Percentiles rank a stretch among this genome's conserved stretches.
Conservation (phyloP, 2,329 filamentous ascomycete species). For the Madurella fahalii region DNA sequence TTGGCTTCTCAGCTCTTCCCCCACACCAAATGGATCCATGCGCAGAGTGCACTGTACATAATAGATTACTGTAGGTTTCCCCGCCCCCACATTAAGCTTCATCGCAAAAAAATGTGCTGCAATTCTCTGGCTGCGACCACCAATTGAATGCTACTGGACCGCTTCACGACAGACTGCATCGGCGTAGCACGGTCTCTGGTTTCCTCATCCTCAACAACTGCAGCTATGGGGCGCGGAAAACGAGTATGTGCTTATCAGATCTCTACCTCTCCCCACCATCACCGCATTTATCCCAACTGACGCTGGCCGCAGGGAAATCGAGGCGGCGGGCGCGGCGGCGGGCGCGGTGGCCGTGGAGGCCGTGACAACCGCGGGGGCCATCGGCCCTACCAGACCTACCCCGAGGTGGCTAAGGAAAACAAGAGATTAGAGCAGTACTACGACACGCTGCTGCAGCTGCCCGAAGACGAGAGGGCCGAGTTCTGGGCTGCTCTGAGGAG, state of each 20-base stretch:
- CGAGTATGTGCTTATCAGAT: constrained; percentile 9
- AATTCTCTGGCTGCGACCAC: constrained; percentile 8
- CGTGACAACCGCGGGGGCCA: constrained; percentile 34
- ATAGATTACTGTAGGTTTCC: constrained; percentile 3
- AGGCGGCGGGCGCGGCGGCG: constrained; percentile 29
- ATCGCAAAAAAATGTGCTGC: not conserved
- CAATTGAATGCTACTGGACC: constrained; percentile 22
- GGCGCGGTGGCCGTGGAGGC: constrained; percentile 25
- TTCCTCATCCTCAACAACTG: constrained; percentile 12
- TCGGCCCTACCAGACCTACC: constrained; percentile 46
- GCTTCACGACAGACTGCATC: constrained; percentile 17
- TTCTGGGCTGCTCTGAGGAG: constrained; percentile 83
- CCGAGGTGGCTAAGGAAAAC: constrained; percentile 71
- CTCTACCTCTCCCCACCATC: not conserved
- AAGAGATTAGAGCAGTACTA: constrained; percentile 85
- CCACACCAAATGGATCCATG: too few species aligned
- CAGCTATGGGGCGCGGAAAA: constrained; percentile 25
- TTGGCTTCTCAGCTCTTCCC: too few species aligned
- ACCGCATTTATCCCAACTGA: constrained; percentile 1
- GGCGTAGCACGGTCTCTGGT: constrained; percentile 1
- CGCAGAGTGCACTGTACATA: too few species aligned
- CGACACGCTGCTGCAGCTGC: constrained; percentile 68
- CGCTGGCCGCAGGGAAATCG: constrained; percentile 25
- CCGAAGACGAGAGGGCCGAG: constrained; percentile 69
- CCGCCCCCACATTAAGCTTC: constrained; percentile 26